Percentiles rank a stretch among this genome's conserved stretches.
Conservation (phyloP, 371 early-diverging fungal species). For the Amoeboaphelidium protococcarum region DNA sequence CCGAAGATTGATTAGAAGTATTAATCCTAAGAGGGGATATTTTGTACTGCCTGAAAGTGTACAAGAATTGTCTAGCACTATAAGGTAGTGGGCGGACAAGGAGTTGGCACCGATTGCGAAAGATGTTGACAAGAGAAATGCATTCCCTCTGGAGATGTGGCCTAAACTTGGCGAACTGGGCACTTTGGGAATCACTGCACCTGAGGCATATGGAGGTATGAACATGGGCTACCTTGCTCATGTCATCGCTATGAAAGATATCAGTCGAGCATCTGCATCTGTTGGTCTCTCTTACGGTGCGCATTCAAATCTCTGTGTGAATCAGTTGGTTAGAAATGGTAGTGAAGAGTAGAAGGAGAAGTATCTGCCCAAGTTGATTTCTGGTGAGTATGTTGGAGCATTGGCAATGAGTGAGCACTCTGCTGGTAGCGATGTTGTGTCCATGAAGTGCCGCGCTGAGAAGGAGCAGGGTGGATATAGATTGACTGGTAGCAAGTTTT, state of each 20-base stretch:
- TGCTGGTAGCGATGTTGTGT: conserved; percentile 80
- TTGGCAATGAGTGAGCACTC: conserved; percentile 87
- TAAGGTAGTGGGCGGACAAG: no score
- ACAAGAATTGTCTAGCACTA: no score
- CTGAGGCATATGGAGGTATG: conserved; percentile 61
- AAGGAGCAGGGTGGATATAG: conserved; percentile 36
- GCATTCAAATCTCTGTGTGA: conserved; percentile 88
- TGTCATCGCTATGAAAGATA: conserved; percentile 75
- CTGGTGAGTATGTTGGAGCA: conserved; percentile 74
- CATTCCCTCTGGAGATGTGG: conserved; percentile 90
- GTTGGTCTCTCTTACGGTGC: conserved; percentile 88
- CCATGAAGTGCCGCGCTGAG: conserved; percentile 65
- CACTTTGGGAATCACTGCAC: conserved; percentile 66
- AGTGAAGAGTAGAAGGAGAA: conserved; percentile 62
- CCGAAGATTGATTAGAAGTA: no score
- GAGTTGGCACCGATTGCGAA: conserved; percentile 64
- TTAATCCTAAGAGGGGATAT: no score
- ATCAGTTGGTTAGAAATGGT: conserved; percentile 81
- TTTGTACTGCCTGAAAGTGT: no score
- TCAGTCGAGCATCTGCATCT: conserved; percentile 63
- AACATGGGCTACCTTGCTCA: conserved; percentile 77
- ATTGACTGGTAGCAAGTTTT: conserved; percentile 68
- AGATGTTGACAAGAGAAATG: conserved; percentile 54
- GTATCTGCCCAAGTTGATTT: conserved; percentile 71
- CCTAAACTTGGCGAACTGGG: conserved; percentile 87